Base-by-base conservation (phyloP, 495 filamentous ascomycete genomes). In the Penicillium ochrochloron region DNA sequence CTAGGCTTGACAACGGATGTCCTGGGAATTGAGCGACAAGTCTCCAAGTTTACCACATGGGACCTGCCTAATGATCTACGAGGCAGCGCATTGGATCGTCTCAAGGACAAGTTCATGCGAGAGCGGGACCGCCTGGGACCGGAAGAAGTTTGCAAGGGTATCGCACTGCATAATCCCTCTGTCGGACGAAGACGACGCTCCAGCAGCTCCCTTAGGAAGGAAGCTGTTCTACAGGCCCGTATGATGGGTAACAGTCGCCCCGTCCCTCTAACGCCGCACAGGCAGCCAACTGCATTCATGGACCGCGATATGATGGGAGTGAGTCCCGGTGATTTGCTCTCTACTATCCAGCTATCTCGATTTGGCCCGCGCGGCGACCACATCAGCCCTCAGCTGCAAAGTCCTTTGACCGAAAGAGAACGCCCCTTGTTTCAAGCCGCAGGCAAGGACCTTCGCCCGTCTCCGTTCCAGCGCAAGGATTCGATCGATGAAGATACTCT, bases 31-130 rank as follows among this genome's bases (percentile, higher is more conserved):
- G 95, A 99, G 70, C 88, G 90, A 61, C 88, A 93, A 55, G 96
- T 98, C 89, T 89, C 93, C 69, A 91, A 89, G 63, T 97, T 92
- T 71, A 97, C 95, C 0, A 90, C 88, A 21, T 92, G 92, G 72
- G 92, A 98, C 69, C 80, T 99, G 19, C 96, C 96, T 1, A 97
- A 96, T 69, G 89, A 96, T 66, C 85, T 99, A 31, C 88, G 95
- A 29, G 95, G 95, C 7, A 82, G 88, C 44, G 91, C 95, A 2
- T 73, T 98, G 33, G 89, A 92, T 53, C 82, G 95, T 50, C 78
- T 99, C 59, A 99, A 98, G 74, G 92, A 96, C 62, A 98, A 98
- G 66, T 98, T 99, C 68, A 85, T 84, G 51, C 85, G 89, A 39
- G 94, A 99, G 72, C 83, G 87, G 72, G 93, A 98, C 70, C 89